These are phyloP conservation scores for Globisporangium takayamanum DNA, from an alignment of 352 stramenopile genomes.

Conservation along the genomic window DNA sequence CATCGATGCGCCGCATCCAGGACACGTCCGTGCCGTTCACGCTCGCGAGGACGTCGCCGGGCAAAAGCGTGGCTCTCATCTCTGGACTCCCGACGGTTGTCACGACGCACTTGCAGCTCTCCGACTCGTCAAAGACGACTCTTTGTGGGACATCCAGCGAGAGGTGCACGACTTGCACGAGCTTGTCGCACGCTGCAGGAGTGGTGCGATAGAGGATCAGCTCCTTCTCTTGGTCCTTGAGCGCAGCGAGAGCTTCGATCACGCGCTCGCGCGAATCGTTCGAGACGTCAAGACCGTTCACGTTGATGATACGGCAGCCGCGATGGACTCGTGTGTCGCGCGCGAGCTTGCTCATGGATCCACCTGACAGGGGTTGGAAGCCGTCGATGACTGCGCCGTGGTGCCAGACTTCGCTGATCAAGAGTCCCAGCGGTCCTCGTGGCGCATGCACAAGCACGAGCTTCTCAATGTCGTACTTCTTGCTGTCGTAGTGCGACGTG, in stretches of 20 bases:
- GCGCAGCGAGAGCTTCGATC: conserved; percentile 20
- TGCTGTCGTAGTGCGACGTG: conserved; percentile 15
- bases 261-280: conserved; percentile 28
- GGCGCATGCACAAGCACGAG: conserved; percentile 33
- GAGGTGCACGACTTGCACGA: conserved; percentile 23
- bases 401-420: conserved; percentile 32
- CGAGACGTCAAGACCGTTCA: conserved; percentile 50
- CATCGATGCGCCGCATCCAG: conserved; percentile 20
- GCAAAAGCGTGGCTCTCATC: conserved; percentile 9
- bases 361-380: conserved; percentile 35
- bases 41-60: conserved; percentile 36
- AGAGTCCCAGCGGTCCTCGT: conserved; percentile 36
- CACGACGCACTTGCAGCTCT: conserved; percentile 34
- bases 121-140: conserved; percentile 29
- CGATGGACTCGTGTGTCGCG: conserved; percentile 31
- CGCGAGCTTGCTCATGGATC: conserved; percentile 28
- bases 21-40: conserved; percentile 42
- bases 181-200: conserved; percentile 14
- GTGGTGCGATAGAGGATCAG: conserved; percentile 46
- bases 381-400: conserved; percentile 45
- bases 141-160: conserved; percentile 18
- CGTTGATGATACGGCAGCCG: conserved; percentile 45
- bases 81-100: conserved; percentile 12
- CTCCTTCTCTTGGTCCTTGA: conserved; percentile 48
- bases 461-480: conserved; percentile 48